These are phyloP conservation scores for Saccharum officinarum DNA, from an alignment of 176 grass and related monocot species.

Conservation along the genomic window DNA sequence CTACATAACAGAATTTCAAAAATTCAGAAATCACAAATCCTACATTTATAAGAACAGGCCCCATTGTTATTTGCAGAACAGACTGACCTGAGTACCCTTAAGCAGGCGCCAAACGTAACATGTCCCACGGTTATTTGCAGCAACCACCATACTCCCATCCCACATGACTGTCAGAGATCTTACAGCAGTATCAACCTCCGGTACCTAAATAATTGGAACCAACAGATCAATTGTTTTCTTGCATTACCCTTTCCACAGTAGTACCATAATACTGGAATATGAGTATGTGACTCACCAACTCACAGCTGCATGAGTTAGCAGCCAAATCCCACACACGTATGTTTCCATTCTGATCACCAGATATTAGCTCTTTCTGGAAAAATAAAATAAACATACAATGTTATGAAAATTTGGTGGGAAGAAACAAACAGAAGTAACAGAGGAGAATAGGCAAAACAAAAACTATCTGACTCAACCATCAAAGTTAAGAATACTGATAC, in stretches of 20 bases:
- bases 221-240: constrained; percentile 20
- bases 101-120: constrained; percentile 81
- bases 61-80: neutral
- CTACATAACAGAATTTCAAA: neutral
- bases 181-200: constrained; percentile 94
- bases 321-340: constrained; percentile 97
- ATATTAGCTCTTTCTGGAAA: constrained; percentile 92
- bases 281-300: constrained; percentile 61
- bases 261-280: neutral
- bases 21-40: neutral
- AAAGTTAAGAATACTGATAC: neutral
- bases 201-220: constrained; percentile 53
- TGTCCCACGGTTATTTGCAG: constrained; percentile 91
- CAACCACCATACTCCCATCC: constrained; percentile 98
- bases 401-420: constrained; percentile 11
- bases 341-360: constrained; percentile 96
- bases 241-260: neutral
- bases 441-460: neutral
- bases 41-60: neutral
- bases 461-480: neutral
- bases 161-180: constrained; percentile 90
- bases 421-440: neutral
- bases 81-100: constrained; percentile 21
- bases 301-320: constrained; percentile 96
- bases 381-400: neutral